These are phyloP conservation scores for Parietichytrium sp. DNA, from an alignment of 108 stramenopile genomes.

Conservation along the genomic window DNA sequence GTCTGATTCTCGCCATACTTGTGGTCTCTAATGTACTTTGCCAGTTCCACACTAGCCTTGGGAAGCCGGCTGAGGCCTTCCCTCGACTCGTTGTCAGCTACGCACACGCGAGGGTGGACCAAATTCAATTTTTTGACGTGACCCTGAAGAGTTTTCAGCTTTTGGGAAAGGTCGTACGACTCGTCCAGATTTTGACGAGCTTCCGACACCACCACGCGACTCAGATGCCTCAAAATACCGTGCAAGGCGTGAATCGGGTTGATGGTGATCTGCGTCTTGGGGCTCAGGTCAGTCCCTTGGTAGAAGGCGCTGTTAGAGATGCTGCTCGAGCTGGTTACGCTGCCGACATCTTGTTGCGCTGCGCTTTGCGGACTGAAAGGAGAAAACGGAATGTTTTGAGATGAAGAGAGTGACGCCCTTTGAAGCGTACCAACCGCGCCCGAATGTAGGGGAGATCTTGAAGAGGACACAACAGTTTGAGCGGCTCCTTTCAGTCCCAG, in stretches of 20 bases:
- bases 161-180: background rate
- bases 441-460: too few species aligned
- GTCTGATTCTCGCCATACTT: constrained; percentile 30
- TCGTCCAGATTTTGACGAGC: constrained; percentile 21
- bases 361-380: too few species aligned
- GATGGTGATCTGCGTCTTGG: too few species aligned
- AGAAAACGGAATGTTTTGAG: too few species aligned
- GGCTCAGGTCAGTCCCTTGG: too few species aligned
- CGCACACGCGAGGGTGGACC: constrained; percentile 20
- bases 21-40: background rate
- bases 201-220: background rate
- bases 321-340: too few species aligned
- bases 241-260: constrained; percentile 26
- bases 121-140: background rate
- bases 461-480: too few species aligned
- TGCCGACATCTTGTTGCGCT: too few species aligned
- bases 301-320: too few species aligned
- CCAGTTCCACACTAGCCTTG: constrained; percentile 5
- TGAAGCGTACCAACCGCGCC: too few species aligned
- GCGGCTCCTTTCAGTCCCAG: too few species aligned
- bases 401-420: too few species aligned
- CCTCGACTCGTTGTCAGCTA: constrained; percentile 16
- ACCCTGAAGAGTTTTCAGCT: background rate
- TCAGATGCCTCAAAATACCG: background rate
- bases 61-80: background rate